Percentiles rank a stretch among this genome's conserved stretches.
phyloP scores from a whole-genome alignment of 495 filamentous ascomycete genomes.

The Pseudoneurospora amorphoporcata region DNA sequence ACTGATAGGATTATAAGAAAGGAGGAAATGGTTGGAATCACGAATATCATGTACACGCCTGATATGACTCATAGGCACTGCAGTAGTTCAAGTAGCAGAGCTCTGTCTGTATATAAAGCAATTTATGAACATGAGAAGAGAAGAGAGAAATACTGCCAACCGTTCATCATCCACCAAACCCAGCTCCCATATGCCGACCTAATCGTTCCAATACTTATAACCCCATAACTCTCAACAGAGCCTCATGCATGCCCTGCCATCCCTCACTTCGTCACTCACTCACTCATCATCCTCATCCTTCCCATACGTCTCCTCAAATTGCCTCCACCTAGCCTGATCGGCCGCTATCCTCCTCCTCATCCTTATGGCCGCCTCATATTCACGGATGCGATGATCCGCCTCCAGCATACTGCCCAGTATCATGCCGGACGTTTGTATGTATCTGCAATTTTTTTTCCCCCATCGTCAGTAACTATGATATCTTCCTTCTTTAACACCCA shows the following conservation, averaged over 20 bases:
- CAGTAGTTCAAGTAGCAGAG: background rate
- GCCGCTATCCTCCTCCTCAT: constrained; percentile 51
- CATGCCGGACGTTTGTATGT: constrained; percentile 82
- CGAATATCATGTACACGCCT: background rate
- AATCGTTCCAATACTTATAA: background rate
- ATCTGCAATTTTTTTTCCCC: constrained; percentile 32
- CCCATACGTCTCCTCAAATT: constrained; percentile 33
- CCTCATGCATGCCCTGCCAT: background rate
- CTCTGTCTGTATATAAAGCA: background rate
- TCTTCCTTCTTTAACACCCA: background rate
- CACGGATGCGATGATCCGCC: constrained; percentile 63
- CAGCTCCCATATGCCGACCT: background rate
- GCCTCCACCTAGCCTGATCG: constrained; percentile 52
- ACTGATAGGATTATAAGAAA: background rate
- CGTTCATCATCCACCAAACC: background rate
- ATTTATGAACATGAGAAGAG: background rate
- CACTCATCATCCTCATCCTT: constrained; percentile 26
- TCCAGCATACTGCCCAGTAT: constrained; percentile 75
- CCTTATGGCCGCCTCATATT: constrained; percentile 54
- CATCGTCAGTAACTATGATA: background rate
- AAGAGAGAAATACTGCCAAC: background rate
- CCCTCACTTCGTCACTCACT: background rate
- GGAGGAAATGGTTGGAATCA: background rate
- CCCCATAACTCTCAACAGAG: background rate
- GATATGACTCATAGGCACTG: background rate